Base-by-base conservation (phyloP, 305 asterid genomes). In the Solanum hybrid region DNA sequence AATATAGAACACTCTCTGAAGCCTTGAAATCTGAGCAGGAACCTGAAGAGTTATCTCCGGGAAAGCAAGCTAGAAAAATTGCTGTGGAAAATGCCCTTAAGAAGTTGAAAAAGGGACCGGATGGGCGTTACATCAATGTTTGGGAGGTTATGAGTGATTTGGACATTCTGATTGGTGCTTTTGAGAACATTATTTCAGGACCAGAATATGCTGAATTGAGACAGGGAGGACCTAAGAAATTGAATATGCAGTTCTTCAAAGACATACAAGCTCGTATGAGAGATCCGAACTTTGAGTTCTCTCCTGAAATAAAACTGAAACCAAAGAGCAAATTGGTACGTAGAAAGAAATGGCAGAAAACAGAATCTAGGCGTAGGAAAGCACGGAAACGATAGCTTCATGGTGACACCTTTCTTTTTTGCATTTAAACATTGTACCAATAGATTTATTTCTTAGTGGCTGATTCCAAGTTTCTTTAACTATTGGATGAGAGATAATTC, bases 71-170 rank as follows among this genome's bases (percentile, higher is more conserved):
- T 27, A 92, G 99, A 89, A 97, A 94, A 87, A 90, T 94, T 22
- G 99, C 99, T 19, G 96, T 96, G 89, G 92, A 97, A 92, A 95
- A 95, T 90, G 99, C 99, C 77, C 93, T 97, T 90, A 95, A 95
- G 94, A 96, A 97, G 88, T 91, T 96, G 88, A 95, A 93, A 90
- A 97, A 96, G 91, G 99, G 99, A 15, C 98, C 98, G 1, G 99
- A 97, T 81, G 99, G 99, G 69, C 93, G 99, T 51, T 97, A 96
- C 86, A 90, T 66, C 8, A 97, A 96, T 89, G 99, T 97, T 80
- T 97, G 99, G 99, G 99, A 97, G 94, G 97, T 96, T 76, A 96
- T 96, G 98, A 97, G 98, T 82, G 99, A 96, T 91, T 56, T 94
- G 92, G 99, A 97, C 89, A 89, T 97, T 91, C 92, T 97, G 31